Conservation (phyloP, 2,329 filamentous ascomycete species). For the Coniochaeta pulveracea region DNA sequence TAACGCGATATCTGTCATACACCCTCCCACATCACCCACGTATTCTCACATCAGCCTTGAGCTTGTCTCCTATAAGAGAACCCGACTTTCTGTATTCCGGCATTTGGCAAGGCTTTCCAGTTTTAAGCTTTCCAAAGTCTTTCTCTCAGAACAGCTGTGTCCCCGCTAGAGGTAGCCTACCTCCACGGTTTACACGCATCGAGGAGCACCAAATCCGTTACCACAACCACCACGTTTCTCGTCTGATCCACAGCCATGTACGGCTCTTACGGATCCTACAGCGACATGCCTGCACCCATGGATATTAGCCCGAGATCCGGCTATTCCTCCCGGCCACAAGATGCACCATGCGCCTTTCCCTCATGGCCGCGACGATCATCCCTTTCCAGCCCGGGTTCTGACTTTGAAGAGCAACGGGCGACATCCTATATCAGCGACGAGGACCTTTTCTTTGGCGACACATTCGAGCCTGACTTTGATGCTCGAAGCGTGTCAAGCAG, state of each 20-base stretch:
- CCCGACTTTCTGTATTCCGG: neutral
- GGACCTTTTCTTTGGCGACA: constrained; percentile 46
- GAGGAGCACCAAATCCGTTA: neutral
- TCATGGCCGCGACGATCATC: constrained; percentile 47
- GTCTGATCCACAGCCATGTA: constrained; percentile 30
- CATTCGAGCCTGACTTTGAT: constrained; percentile 29
- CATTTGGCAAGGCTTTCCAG: neutral
- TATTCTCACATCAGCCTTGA: constrained; percentile 2
- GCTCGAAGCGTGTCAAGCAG: constrained; percentile 33
- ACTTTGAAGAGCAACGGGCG: constrained; percentile 29
- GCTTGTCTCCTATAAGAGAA: constrained; percentile 1
- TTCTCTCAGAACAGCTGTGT: constrained; percentile 1
- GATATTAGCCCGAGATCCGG: constrained; percentile 28
- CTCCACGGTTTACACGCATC: neutral
- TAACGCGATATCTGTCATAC: constrained; percentile 1
- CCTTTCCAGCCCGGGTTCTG: constrained; percentile 29
- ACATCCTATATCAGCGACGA: constrained; percentile 52
- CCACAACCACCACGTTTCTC: too few species aligned
- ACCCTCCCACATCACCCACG: constrained; percentile 1
- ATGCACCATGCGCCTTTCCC: constrained; percentile 41
- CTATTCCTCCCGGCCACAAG: constrained; percentile 23
- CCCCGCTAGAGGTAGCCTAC: neutral
- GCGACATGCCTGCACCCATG: constrained; percentile 35
- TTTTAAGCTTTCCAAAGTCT: neutral
- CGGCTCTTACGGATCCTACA: constrained; percentile 34